Evolutionary conservation across 108 stramenopile species (phyloP), one percentile per base, ranked within the genome.

Genomic region (Nitzschia sp.): DNA sequence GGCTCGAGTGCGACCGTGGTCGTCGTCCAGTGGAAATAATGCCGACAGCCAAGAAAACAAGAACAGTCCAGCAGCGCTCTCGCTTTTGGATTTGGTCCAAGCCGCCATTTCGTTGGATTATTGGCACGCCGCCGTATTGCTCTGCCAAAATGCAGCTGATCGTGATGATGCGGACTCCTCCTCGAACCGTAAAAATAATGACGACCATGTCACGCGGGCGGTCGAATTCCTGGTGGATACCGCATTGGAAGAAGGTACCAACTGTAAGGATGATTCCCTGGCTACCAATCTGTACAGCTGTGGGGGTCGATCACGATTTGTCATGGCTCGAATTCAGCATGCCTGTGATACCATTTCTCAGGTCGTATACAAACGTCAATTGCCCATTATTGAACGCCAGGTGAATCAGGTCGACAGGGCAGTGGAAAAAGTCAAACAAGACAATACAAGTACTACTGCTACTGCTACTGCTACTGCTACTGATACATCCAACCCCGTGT

Each of bases 281-380:
- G 84, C 90, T 8, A 81, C 87, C 1, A 81, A 78, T 28, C 73
- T 85, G 56, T 88, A 86, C 34, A 29, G 56, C 17, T 52, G 59
- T 44, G 83, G 87, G 41, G 90, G 90, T 9, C 58, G 67, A 58
- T 80, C 82, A 45, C 56, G 87, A 33, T 88, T 61, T 56, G 80
- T 86, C n/a, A 76, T 86, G 63, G 90, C 90, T 4, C 60, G 90
- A 34, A 85, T 80, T 41, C 35, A 72, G 9, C 90, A 91, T 63
- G 87, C 85, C n/a, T 83, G 82, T 63, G 82, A 80, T 47, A 91
- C 90, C 0, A 87, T 91, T 45, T 28, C 76, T 1, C 86, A 88
- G 58, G 78, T 91, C 27, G 50, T 88, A 9, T 66, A 60, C 45
- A 88, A 76, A 53, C 69, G 78, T 25, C 71, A 73, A 50, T 35